Evolutionary conservation across 805 yeast species (phyloP), one percentile per base, ranked within the genome.

Genomic region (Alloascoidea hylecoeti): DNA sequence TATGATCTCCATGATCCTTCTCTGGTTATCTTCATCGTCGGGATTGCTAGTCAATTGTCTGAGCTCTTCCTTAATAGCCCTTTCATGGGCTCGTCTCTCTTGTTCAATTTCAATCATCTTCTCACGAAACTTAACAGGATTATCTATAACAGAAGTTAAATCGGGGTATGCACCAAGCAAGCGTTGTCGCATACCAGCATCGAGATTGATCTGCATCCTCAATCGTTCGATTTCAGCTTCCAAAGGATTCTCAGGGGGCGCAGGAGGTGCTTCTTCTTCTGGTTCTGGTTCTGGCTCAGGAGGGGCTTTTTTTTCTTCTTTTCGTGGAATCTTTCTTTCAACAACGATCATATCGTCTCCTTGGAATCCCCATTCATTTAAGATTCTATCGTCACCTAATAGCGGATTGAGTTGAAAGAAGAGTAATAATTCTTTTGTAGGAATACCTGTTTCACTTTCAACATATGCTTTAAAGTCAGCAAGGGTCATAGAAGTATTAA

Each of bases 401-500:
- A 82, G 46, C 3, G 56, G 48, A 17, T 58, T 57, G 41, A 69
- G 68, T 43, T 76, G 66, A 46, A 61, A 61, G 16, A 61, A 51
- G 35, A 84, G 47, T n/a, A 61, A 53, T 49, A 78, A 81, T 13
- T 57, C 47, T 0, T 51, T 47, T 3, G 67, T 57, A 6, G 61
- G 58, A 37, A 78, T 66, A 12, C 62, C 66, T 5, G 85, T 68
- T 49, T 84, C 95, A 1, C 78, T 73, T 42, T 77, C 78, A 5
- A 86, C 50, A 44, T 78, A 74, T 0, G 89, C 94, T 42, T 71
- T 66, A 45, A 88, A 67, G 52, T 86, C 95, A 12, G 54, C 62
- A 5, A 85, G 52, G 0, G 73, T 52, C 63, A 85, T 67, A 12
- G 77, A 79, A 1, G 60, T 70, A 3, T 83, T 69, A 3, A 84